phyloP scores from a whole-genome alignment of 2,329 filamentous ascomycete species.

The Myriosclerotinia curreyana region DNA sequence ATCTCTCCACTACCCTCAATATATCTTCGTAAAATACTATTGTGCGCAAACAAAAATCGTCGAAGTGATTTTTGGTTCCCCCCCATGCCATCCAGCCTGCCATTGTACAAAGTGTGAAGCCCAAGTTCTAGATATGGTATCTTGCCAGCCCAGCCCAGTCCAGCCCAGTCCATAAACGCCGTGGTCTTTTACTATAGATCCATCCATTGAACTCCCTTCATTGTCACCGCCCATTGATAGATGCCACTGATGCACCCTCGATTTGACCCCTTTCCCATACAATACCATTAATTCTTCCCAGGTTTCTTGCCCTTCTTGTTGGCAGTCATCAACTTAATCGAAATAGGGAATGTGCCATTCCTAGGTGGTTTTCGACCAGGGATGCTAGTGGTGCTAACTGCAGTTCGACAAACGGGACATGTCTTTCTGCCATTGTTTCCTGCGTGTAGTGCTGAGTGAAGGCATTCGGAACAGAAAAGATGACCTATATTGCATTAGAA shows the following conservation, averaged over 20 bases:
- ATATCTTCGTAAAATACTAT: background rate
- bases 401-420: constrained; percentile 63
- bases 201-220: background rate
- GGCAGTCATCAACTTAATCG: constrained; percentile 60
- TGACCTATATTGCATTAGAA: constrained; percentile 49
- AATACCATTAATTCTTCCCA: background rate
- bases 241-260: background rate
- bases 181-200: background rate
- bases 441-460: constrained; percentile 58
- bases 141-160: background rate
- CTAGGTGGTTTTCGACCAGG: constrained; percentile 35
- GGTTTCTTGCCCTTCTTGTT: constrained; percentile 50
- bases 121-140: constrained; percentile 13
- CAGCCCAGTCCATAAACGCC: constrained; percentile 9
- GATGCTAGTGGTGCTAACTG: constrained; percentile 52
- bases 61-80: background rate
- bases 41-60: background rate
- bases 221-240: background rate
- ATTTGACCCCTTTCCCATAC: background rate
- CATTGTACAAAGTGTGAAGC: constrained; percentile 12
- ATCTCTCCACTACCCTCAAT: background rate
- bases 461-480: constrained; percentile 61
- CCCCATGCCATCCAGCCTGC: background rate
- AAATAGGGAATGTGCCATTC: constrained; percentile 56
- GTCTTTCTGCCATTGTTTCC: constrained; percentile 49